Evolutionary conservation across 257 asterid species (phyloP), one percentile per base, ranked within the genome.

Genomic region (Jasminum sambac): DNA sequence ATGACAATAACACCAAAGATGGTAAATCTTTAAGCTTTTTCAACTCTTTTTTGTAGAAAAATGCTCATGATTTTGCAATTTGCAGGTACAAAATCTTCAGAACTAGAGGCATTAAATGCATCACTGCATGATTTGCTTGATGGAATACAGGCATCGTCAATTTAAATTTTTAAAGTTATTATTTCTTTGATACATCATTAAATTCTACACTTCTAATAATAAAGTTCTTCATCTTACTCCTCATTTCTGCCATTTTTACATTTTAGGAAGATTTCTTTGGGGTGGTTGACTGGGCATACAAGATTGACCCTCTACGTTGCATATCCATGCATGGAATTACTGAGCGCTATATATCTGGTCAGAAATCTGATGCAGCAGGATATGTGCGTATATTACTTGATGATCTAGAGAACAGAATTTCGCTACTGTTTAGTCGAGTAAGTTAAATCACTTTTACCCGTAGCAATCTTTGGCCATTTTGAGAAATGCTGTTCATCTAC

Each of bases 321-420:
- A 89, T 95, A 83, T 91, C 99, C 61, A 91, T 95, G 99, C 96
- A 91, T 67, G 97, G 99, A 80, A 89, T 87, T 65, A 91, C 99
- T 25, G 98, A 95, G 64, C 87, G 90, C 11, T 91, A 87, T 82
- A 90, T 95, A 76, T 92, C 98, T 81, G 89, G 92, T 74, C 95
- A 86, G 83, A 95, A 95, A 84, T 87, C 87, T 81, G 98, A 95
- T 72, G 89, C 90, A 58, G 93, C 96, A 72, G 99, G 98, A 60
- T 95, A 82, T 82, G 98, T 91, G 76, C 96, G 89, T 44, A 74
- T 86, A 30, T 77, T 95, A 84, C 98, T 95, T 74, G 99, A 95
- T 86, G 99, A 95, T 81, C 84, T 95, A 76, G 99, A 89, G 73
- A 77, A 83, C 79, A 88, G 90, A 84, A 91, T 95, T 58, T 79